phyloP scores from a whole-genome alignment of 1,284 basidiomycete genomes.

The Peniophora sp. region DNA sequence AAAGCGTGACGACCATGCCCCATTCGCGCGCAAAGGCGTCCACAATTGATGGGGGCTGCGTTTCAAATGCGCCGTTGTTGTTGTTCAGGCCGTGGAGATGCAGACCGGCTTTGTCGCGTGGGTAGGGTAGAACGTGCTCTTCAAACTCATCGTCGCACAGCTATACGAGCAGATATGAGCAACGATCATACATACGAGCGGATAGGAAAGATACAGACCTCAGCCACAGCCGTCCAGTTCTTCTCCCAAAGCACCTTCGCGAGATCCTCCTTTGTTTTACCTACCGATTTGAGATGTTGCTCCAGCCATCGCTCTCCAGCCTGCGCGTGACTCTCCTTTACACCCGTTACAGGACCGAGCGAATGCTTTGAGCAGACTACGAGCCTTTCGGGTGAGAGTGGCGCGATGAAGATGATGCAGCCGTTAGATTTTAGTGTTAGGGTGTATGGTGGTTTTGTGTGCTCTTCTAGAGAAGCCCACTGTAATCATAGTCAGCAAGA shows the following conservation, averaged over 20 bases:
- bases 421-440: conserved; percentile 96
- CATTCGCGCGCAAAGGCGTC: conserved; percentile 81
- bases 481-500: conserved; percentile 23
- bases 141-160: conserved; percentile 98
- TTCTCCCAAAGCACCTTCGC: conserved; percentile 74
- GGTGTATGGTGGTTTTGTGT: conserved; percentile 78
- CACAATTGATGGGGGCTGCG: conserved; percentile 62
- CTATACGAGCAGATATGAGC: conserved; percentile 30
- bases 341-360: conserved; percentile 45
- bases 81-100: conserved; percentile 91
- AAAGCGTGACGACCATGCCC: conserved; percentile 85
- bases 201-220: conserved; percentile 42
- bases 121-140: conserved; percentile 90
- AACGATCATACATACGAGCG: neutral
- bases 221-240: conserved; percentile 86
- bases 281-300: conserved; percentile 58
- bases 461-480: conserved; percentile 73
- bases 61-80: conserved; percentile 66
- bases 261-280: conserved; percentile 67
- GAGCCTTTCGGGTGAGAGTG: conserved; percentile 70
- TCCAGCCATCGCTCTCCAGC: conserved; percentile 81
- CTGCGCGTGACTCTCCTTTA: conserved; percentile 58
- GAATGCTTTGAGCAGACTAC: conserved; percentile 93
- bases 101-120: conserved; percentile 79
- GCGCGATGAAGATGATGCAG: conserved; percentile 95